Conservation (phyloP, 495 filamentous ascomycete genomes). For the Neurospora sp. region DNA sequence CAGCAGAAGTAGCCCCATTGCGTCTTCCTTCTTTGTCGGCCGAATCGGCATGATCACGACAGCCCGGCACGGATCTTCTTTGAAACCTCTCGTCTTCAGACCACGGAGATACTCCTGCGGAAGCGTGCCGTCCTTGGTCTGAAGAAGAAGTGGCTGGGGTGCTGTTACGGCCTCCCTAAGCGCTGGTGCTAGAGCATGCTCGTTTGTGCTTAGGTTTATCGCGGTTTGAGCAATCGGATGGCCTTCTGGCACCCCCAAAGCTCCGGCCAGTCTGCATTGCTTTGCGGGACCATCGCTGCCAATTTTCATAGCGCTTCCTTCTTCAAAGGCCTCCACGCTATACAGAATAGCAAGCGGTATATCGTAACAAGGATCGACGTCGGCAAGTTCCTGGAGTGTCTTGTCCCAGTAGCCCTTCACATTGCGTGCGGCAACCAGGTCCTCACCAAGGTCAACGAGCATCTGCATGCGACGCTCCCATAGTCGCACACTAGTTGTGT, state of each 20-base stretch:
- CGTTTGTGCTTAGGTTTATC: slow-evolving; percentile 40
- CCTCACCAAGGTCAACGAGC: slow-evolving; percentile 26
- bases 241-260: slow-evolving; percentile 47
- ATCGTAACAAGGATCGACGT: slow-evolving; percentile 34
- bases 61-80: slow-evolving; percentile 42
- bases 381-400: slow-evolving; percentile 18
- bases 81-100: slow-evolving; percentile 48
- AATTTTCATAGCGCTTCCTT: slow-evolving; percentile 28
- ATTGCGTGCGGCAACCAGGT: slow-evolving; percentile 20
- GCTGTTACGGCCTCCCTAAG: slow-evolving; percentile 48
- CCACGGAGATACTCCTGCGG: slow-evolving; percentile 41
- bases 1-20: slow-evolving; percentile 48
- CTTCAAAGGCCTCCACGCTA: slow-evolving; percentile 30
- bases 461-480: slow-evolving; percentile 33
- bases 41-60: slow-evolving; percentile 53
- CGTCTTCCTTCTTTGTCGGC: slow-evolving; percentile 44
- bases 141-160: slow-evolving; percentile 43
- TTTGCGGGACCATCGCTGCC: slow-evolving; percentile 33
- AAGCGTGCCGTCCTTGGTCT: slow-evolving; percentile 43
- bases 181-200: slow-evolving; percentile 40
- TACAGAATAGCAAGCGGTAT: slow-evolving; percentile 51
- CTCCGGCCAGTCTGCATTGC: slow-evolving; percentile 44
- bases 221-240: slow-evolving; percentile 41
- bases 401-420: slow-evolving; percentile 27
- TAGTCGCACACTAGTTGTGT: slow-evolving; percentile 24